phyloP scores from a whole-genome alignment of 441 rosid species.

The Bocquillonia castaneifolia region DNA sequence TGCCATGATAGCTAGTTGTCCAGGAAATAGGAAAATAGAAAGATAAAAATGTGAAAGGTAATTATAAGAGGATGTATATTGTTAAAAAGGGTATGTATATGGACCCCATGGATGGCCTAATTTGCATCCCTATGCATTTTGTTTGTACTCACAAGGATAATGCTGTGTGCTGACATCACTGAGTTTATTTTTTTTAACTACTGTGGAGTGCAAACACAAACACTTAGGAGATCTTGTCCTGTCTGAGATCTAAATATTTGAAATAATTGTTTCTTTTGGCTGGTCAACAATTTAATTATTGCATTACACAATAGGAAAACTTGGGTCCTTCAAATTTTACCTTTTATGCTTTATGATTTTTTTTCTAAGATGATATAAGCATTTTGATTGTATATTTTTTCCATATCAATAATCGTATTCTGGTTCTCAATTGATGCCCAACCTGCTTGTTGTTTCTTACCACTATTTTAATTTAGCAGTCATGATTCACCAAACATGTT shows the following conservation, averaged over 20 bases:
- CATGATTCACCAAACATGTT: not conserved
- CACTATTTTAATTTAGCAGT: not conserved
- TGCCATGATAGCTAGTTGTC: not conserved
- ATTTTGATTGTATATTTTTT: not conserved
- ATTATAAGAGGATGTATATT: not conserved
- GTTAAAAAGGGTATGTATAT: conserved; percentile 1
- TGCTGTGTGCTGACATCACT: conserved; percentile 22
- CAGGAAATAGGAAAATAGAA: not conserved
- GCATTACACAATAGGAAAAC: conserved; percentile 1
- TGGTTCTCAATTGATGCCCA: not conserved
- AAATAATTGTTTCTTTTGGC: conserved; percentile 4
- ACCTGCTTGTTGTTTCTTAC: not conserved
- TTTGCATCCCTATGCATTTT: conserved; percentile 23
- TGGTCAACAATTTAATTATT: conserved; percentile 6
- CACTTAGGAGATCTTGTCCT: conserved; percentile 12
- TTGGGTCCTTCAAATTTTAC: not conserved
- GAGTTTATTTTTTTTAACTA: conserved; percentile 6
- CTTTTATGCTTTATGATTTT: not conserved
- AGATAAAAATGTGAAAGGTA: not conserved
- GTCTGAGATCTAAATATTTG: conserved; percentile 11
- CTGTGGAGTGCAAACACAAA: conserved; percentile 18
- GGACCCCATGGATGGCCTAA: conserved; percentile 14
- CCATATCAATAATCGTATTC: not conserved
- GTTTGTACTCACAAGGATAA: conserved; percentile 17
- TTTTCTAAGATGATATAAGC: not conserved